Percentiles rank a stretch among this genome's conserved stretches.
phyloP scores from a whole-genome alignment of 768 basidiomycete species.

The Kwoniella heveanensis region DNA sequence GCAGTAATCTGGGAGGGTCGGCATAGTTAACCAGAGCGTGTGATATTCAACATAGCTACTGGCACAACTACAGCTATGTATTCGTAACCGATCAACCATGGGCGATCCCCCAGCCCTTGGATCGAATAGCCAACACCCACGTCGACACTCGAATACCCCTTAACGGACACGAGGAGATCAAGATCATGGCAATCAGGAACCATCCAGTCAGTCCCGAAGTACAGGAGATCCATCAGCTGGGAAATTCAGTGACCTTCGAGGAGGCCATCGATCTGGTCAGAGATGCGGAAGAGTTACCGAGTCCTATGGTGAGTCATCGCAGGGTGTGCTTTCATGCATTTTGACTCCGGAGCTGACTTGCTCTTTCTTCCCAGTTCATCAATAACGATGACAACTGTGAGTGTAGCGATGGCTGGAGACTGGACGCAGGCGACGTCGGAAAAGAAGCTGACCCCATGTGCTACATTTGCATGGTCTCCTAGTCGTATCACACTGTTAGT shows the following conservation, averaged over 20 bases:
- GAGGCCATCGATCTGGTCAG: conserved; percentile 23
- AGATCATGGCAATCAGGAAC: conserved; percentile 19
- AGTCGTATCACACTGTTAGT: conserved; percentile 38
- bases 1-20: no score
- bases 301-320: conserved; percentile 30
- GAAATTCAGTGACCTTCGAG: conserved; percentile 12
- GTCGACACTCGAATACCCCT: conserved; percentile 14
- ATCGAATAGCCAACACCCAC: conserved; percentile 1
- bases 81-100: conserved; percentile 41
- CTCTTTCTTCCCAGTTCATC: conserved; percentile 25
- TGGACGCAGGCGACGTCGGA: no score
- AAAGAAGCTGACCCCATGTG: no score
- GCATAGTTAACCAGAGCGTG: no score
- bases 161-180: conserved; percentile 13
- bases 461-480: neutral
- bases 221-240: conserved; percentile 17
- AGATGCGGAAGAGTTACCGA: conserved; percentile 18
- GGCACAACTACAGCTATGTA: conserved; percentile 33
- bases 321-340: no score
- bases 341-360: no score
- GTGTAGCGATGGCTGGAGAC: no score
- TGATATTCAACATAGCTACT: conserved; percentile 24
- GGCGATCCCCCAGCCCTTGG: conserved; percentile 21
- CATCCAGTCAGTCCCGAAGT: conserved; percentile 21
- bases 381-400: conserved; percentile 42